Evolutionary conservation across 345 rosid genomes (phyloP), one percentile per base, ranked within the genome.

Genomic region (Populus tremula): DNA sequence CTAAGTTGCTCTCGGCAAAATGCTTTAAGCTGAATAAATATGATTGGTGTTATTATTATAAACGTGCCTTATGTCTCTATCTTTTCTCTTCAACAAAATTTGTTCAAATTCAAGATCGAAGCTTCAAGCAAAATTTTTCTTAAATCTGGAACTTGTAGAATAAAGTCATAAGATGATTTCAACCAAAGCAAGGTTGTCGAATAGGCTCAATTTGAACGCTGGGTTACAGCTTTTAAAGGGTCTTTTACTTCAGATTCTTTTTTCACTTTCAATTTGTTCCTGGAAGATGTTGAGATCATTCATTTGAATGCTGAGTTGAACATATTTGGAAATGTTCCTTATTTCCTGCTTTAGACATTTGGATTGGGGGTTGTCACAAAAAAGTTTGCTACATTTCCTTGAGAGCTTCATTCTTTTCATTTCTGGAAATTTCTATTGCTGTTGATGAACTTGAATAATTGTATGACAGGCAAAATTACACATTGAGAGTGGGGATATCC

Each of bases 401-500:
- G 14, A 59, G 63, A 59, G 4, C 63, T 8, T 59, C 6, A 3
- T 10, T n/a, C 29, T n/a, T n/a, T 10, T 59, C 13, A 59, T 23
- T 23, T 36, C 71, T 38, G 16, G 49, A 72, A 72, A 18, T 13
- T 54, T 18, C 23, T 31, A 43, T n/a, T 0, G 11, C 7, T n/a
- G 20, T 13, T 49, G 67, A 39, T 73, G 49, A 21, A n/a, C 54
- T 78, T 56, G 5, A 68, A 35, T 67, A 36, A 70, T 56, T 70
- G 35, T 67, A 6, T 56, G 21, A 16, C 85, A 96, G 98, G 97
- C 98, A 9, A 96, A 91, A 86, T 67, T 90, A 78, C 99, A 94
- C 85, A 92, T 96, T 23, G 98, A 94, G 89, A 90, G 93, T 17
- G 99, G 99, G 16, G 92, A 94, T 84, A 92, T 96, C 70, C 92